Evolutionary conservation across 345 rosid genomes (phyloP), one percentile per base, ranked within the genome.

Genomic region (Camelina neglecta): DNA sequence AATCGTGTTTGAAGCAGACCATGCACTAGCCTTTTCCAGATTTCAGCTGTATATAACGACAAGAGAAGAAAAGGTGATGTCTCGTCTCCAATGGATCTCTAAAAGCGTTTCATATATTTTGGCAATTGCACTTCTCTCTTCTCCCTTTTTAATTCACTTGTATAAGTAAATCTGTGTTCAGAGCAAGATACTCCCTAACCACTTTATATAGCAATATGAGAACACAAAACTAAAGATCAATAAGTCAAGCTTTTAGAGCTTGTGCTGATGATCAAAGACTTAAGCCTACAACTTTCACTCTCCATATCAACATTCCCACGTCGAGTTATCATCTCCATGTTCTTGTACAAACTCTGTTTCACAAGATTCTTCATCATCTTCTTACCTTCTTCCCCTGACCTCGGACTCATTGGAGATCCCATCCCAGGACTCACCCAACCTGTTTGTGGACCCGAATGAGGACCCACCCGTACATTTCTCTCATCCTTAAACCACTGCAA

Each of bases 401-500:
- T 83, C 0, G 74, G 85, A 63, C 69, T 83, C 47, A 80, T 53
- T 6, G 91, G 97, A 11, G 97, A 89, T 8, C 91, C 93, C 51
- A 87, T 80, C 11, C 80, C 72, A 0, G 49, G 39, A 38, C 75
- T 63, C 7, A 74, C 8, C 73, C 88, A 80, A 35, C 89, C 83
- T 8, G 89, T 71, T 69, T 90, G 99, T 1, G 99, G 97, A 36
- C 99, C 99, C 0, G 99, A 95, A 79, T 95, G 99, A 6, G 91
- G 97, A n/a, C 96, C 97, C 82, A 95, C 85, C 78, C 83, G 85
- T 12, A 78, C 70, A 71, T 87, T 89, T 78, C 97, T 85, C 79
- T 86, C 99, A 16, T 92, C 96, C 75, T 90, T 92, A 55, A 95
- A 95, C 99, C 99, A 92, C 13, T 95, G 96, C 60, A 95, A 71